Evolutionary conservation across 2,329 filamentous ascomycete species (phyloP), one percentile per base, ranked within the genome.

Genomic region (Aotearoamyces nothofagi): DNA sequence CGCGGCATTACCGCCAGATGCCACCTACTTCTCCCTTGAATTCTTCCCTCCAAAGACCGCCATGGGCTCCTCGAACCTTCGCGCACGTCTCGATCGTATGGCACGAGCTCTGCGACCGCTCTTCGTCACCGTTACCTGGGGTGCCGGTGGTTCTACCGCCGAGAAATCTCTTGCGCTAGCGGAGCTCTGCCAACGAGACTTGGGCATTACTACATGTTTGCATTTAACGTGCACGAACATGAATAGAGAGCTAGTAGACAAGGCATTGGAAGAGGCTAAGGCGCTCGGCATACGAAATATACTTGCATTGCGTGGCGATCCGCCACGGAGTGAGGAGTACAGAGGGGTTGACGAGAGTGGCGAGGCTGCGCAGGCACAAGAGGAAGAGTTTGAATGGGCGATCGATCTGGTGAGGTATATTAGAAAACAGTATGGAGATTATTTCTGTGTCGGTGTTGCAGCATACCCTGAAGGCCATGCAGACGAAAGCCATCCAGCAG

Each of bases 141-240:
- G 90, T 29, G 90, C 90, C 15, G 90, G 90, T 35, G 90, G 90
- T 29, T 92, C 80, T 39, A 98, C 90, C 0, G 78, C 84, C 4
- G 69, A 70, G 33, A 93, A 93, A 58, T 92, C 83, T 17, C 71
- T 98, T 35, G 84, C 94, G 55, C 68, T 98, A 38, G 90, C 90
- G 25, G 87, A 96, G 58, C 71, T 96, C 45, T 94, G 86, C 54
- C 90, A 96, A 60, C 69, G 84, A 36, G 83, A 93, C 55, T 58
- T 96, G 31, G 81, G 81, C 34, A 65, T 98, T 34, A 96, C 90
- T 23, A 98, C 90, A 36, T 94, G 90, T 53, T 63, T 98, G 40
- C 90, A 98, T 52, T 61, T 98, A 41, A 98, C 90, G 3, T 98
- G 90, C 56, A 98, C 90, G 31, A 96, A 98, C 53, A 96, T 96